Base-by-base conservation (phyloP, 495 filamentous ascomycete species). In the Apiosordaria backusii region DNA sequence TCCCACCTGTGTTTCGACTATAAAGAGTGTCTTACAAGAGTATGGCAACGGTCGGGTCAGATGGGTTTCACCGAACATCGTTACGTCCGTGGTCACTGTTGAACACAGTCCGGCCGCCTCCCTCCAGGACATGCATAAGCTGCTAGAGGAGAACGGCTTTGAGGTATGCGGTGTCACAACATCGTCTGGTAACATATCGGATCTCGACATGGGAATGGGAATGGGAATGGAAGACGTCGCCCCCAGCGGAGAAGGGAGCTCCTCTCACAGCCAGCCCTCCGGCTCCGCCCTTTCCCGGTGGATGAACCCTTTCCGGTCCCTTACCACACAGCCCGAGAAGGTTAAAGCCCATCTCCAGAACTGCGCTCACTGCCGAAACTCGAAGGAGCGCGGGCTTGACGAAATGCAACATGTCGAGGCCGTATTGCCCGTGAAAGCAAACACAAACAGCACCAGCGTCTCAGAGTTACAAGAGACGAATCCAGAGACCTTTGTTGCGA, bases 1-100 rank as follows among this genome's bases (percentile, higher is more conserved):
- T 77, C 82, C 85, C 27, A 84, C 85, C 59, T 88, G 86, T 68
- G 80, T 87, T 21, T 81, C 81, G 22, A 75, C 79, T 68, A 87
- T 88, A 73, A 78, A 84, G 70, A 70, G 78, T 54, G 77, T 76
- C 67, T 68, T 87, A 35, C 71, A 71, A 60, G 75, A 67, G 15
- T 67, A 78, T 6, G 78, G 79, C 16, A 67, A 74, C 18, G 78
- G 74, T 24, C 67, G 67, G 25, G 74, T 86, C 53, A 67, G 66
- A 61, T 84, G 81, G 78, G 79, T 87, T 7, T 86, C 85, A 59
- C 80, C 84, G 60, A 86, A 84, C 59, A 79, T 87, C 25, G 79
- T 87, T 60, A 84, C 85, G 22, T 83, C 82, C 58, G 81, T 81
- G 58, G 81, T 85, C n/a, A 83, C 76, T 15, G 77, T 79, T 16